phyloP scores from a whole-genome alignment of 768 basidiomycete genomes.

The Trametes gibbosa region DNA sequence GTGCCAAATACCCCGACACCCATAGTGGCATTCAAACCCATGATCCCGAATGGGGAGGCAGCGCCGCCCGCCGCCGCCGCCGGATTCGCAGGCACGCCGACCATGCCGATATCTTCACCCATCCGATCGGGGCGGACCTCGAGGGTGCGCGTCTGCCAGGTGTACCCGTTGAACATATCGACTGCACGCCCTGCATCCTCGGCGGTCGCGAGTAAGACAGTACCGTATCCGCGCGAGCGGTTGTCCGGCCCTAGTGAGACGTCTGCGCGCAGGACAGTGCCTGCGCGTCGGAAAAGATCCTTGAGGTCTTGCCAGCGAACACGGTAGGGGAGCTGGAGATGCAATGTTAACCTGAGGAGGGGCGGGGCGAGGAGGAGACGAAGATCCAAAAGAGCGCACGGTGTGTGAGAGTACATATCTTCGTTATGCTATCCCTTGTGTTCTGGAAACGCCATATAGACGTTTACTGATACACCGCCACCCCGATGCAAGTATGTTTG shows the following conservation, averaged over 20 bases:
- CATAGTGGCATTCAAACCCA: not conserved
- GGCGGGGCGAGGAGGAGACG: not conserved
- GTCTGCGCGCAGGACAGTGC: slow-evolving; percentile 58
- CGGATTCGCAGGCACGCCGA: not conserved
- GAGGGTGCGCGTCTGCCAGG: slow-evolving; percentile 92
- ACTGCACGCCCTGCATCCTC: slow-evolving; percentile 94
- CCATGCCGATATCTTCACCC: slow-evolving; percentile 32
- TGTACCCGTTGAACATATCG: slow-evolving; percentile 91
- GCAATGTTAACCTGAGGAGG: not conserved
- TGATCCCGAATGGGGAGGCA: slow-evolving; percentile 24
- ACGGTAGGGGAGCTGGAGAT: slow-evolving; percentile 81
- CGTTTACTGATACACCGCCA: no score
- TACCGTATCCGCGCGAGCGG: slow-evolving; percentile 90
- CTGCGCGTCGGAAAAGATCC: slow-evolving; percentile 93
- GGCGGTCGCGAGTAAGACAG: slow-evolving; percentile 89
- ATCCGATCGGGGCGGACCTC: slow-evolving; percentile 91
- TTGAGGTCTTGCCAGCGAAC: slow-evolving; percentile 99
- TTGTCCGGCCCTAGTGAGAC: slow-evolving; percentile 73
- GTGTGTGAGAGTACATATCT: no score
- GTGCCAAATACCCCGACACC: slow-evolving; percentile 5
- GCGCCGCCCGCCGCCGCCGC: slow-evolving; percentile 8
- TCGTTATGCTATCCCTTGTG: not conserved
- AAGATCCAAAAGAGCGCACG: no score
- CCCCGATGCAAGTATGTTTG: no score
- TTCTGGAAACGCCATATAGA: not conserved